Evolutionary conservation across 805 yeast genomes (phyloP), one percentile per base, ranked within the genome.

Genomic region (Candida xiaguanensis): DNA sequence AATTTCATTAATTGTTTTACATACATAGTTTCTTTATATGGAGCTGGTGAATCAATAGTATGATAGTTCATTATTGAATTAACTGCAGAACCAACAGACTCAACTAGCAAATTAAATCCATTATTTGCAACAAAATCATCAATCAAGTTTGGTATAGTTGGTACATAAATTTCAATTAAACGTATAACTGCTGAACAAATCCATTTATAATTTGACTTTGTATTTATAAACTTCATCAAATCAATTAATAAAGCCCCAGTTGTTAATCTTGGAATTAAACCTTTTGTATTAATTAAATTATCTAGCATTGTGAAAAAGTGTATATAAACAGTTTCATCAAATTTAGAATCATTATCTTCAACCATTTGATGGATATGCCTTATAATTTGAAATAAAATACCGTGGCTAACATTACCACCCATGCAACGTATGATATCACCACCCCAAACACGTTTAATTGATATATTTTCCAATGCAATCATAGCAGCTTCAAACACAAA

Each of bases 361-460:
- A 79, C 48, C 30, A 70, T 61, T 41, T 78, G 77, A 39, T 77
- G 67, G n/a, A 87, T 76, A 31, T 70, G 69, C 41, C 90, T 74
- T 20, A 89, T 56, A 22, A 82, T 74, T 52, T 85, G 89, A 63
- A 84, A 85, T 28, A 90, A 53, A 9, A 80, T 62, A 1, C 97
- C 97, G 59, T 90, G 96, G 44, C 81, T 79, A 28, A 90, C 88
- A 55, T 87, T 87, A 8, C 93, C 96, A 15, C 93, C 87, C 46
- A 89, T 58, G 9, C 85, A 80, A 42, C 88, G 72, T 38, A 89
- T 70, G 16, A 90, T 70, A 48, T 89, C 96, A 36, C 82, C 70
- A 13, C 90, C 82, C 77, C 89, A 83, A 3, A 73, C 72, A 34
- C 78, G 78, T 51, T 78, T 80, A 15, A 74, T 65, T 1, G 95